Evolutionary conservation across 1,139 yeast genomes (phyloP), one percentile per base, ranked within the genome.

Genomic region (Pichia sp.): DNA sequence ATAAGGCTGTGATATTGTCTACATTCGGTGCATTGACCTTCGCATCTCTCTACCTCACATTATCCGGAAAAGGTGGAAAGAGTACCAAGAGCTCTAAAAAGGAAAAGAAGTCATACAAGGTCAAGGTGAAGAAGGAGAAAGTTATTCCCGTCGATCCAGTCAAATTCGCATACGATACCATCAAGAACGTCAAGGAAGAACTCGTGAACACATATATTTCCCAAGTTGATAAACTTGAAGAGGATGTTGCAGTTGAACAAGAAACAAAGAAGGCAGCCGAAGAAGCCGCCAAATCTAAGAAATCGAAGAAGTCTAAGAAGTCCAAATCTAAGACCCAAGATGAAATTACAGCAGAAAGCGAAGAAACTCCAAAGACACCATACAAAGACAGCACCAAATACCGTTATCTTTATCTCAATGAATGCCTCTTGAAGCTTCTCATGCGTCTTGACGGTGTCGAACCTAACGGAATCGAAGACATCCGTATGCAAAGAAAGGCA

Each of bases 371-470:
- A 8, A 9, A 7, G 5, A 4, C 14, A 2, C 31, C 40, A 4
- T 49, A 46, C 30, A 49, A 49, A 22, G 48, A 49, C 8, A 41
- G 35, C 15, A 49, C 47, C 1, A 69, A 72, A 40, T 83, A 78
- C 61, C 75, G 76, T 59, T 76, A 72, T 56, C 75, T 77, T 45
- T 85, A 72, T 60, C 80, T 73, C 60, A 83, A 80, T 54, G 94
- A 85, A 61, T 76, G 77, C 75, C 67, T 85, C 44, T 69, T 85
- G 62, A 84, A 85, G 60, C 75, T 83, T 55, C 66, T 84, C 56
- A 72, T 85, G 72, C 77, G 75, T 51, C 69, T 85, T 51, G 94
- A 85, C 58, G 82, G 76, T 3, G 71, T 85, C 36, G 89, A 85
- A 48, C 74, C 76, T 0, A 60, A 57, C 53, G 67, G 62, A 65